Evolutionary conservation across 345 rosid species (phyloP), one percentile per base, ranked within the genome.

Genomic region (Noccaea bulbosa): DNA sequence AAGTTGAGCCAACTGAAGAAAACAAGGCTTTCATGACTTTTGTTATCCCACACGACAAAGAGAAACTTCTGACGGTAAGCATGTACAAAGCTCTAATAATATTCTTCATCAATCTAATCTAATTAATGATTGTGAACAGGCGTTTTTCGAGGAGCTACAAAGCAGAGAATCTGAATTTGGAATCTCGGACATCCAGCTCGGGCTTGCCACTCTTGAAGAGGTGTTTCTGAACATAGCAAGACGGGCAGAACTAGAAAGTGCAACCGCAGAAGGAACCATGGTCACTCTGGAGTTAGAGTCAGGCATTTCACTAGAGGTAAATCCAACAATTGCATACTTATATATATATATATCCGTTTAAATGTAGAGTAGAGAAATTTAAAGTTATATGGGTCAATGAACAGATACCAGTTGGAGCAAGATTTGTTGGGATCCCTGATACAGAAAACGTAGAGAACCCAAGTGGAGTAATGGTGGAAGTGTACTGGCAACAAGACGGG

Each of bases 121-220:
- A 35, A 30, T 52, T 27, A 35, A 30, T 52, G 10, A 32, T 32
- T 5, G 11, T n/a, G 10, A 7, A 15, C 74, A 89, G 96, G 56
- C 62, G 0, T 86, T 85, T 24, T 87, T 93, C 47, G 74, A 57
- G 68, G 98, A 88, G 80, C 86, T 90, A 24, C 83, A 88, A 85
- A 83, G 75, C 32, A 86, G 84, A 67, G 85, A 80, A 66, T 33
- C 45, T 16, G 89, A 88, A 60, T 85, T 88, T 39, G 84, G 87
- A 16, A 84, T 90, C 64, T 73, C 89, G 3, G 96, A 93, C 68
- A 81, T 93, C 56, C 98, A 93, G 62, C 87, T 90, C 4, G 88
- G 96, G 33, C 88, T 93, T 41, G 67, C 98, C 8, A 90, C 97
- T 3, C 92, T 93, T 5, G 98, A 90, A 80, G 97, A 93, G 77